Evolutionary conservation across 2,329 filamentous ascomycete genomes (phyloP).

Genomic region (Cladophialophora yegresii): DNA sequence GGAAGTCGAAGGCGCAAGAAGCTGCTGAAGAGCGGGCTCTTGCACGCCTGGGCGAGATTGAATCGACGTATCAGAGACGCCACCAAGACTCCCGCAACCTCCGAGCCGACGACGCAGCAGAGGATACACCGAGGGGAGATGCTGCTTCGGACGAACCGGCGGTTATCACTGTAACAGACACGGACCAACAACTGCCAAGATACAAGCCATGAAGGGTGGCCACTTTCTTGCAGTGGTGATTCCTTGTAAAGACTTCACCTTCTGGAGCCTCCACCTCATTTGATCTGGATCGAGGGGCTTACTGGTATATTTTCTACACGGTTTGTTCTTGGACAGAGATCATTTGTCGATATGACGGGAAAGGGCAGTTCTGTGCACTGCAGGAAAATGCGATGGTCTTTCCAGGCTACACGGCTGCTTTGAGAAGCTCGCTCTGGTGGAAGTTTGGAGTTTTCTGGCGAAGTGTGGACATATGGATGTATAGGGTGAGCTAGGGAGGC

Average conservation of each 20-base stretch:
- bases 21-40: slow-evolving; percentile 26
- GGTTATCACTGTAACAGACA: slow-evolving; percentile 4
- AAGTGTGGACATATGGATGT: neutral
- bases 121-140: neutral
- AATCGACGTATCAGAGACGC: slow-evolving; percentile 6
- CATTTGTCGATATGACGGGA: neutral
- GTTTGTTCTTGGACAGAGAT: neutral
- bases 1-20: slow-evolving; percentile 23
- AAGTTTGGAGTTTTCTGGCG: neutral
- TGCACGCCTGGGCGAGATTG: slow-evolving; percentile 4
- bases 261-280: neutral
- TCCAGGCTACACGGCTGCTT: neutral
- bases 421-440: neutral
- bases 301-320: neutral
- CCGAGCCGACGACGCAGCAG: neutral
- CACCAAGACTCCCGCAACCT: neutral
- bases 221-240: neutral
- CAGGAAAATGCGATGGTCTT: slow-evolving; percentile 1
- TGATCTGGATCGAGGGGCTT: neutral
- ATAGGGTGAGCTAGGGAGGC: neutral
- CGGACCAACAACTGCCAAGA: slow-evolving; percentile 19
- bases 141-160: neutral
- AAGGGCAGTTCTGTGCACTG: neutral
- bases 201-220: slow-evolving; percentile 19
- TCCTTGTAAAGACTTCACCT: neutral